Evolutionary conservation across 345 rosid species (phyloP).

Genomic region (Moringa oleifera): DNA sequence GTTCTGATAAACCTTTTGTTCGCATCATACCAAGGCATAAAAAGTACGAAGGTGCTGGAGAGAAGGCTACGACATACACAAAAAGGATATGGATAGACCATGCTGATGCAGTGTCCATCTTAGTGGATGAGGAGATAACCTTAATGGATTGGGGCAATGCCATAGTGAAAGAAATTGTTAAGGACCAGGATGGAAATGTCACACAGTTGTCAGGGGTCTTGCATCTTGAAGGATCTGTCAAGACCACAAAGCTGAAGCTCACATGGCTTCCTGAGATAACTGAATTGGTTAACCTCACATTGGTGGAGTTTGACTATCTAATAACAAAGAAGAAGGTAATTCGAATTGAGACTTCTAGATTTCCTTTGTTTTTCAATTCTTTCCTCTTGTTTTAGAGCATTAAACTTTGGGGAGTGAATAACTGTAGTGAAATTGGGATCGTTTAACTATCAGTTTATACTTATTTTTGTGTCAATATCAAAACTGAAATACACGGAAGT

Average conservation of each 20-base stretch:
- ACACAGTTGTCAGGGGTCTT: slow-evolving; percentile 51
- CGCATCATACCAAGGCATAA: slow-evolving; percentile 80
- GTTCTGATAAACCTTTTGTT: slow-evolving; percentile 67
- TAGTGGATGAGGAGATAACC: slow-evolving; percentile 75
- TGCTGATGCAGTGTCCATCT: slow-evolving; percentile 63
- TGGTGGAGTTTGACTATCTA: slow-evolving; percentile 59
- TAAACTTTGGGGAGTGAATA: no score
- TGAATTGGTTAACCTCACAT: slow-evolving; percentile 52
- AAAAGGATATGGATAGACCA: slow-evolving; percentile 77
- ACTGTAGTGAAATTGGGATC: no score
- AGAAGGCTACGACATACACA: slow-evolving; percentile 76
- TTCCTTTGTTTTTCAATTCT: no score
- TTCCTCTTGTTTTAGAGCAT: no score
- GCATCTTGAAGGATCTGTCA: slow-evolving; percentile 84
- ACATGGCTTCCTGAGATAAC: slow-evolving; percentile 72
- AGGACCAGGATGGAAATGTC: slow-evolving; percentile 56
- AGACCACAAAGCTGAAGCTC: slow-evolving; percentile 85
- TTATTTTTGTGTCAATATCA: no score
- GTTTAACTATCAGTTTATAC: no score
- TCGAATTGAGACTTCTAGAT: no score
- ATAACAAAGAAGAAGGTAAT: slow-evolving; percentile 73
- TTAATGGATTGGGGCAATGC: slow-evolving; percentile 97
- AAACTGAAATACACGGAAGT: no score
- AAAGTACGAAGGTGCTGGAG: slow-evolving; percentile 91
- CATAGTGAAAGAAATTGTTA: slow-evolving; percentile 55